Evolutionary conservation across 1,284 basidiomycete genomes (phyloP), one percentile per base, ranked within the genome.

Genomic region (Pascua guehoae): DNA sequence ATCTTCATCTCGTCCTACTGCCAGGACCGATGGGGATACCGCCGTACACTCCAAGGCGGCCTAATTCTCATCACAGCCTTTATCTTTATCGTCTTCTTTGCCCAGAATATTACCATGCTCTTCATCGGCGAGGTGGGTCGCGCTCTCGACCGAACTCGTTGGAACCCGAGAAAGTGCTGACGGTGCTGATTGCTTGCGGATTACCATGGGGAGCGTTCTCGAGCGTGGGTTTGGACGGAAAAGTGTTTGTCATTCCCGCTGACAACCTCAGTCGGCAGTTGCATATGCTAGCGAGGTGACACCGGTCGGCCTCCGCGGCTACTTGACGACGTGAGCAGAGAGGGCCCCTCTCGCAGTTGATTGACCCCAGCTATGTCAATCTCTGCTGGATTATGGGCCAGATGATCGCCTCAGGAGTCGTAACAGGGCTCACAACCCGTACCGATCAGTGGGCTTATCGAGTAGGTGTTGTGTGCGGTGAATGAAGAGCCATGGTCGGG

Each of bases 251-350:
- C n/a, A n/a, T n/a, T n/a, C n/a, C n/a, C n/a, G n/a, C n/a, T n/a
- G n/a, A n/a, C n/a, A n/a, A n/a, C n/a, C n/a, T n/a, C n/a, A n/a
- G n/a, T 61, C 59, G 0, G 56, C 58, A 0, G 54, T 54, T 10
- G 55, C 79, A 1, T 82, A 81, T 61, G 81, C 81, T 12, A 73
- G 77, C n/a, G 81, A 82, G 50, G 75, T 81, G 16, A 76, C 74
- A 42, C 81, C 80, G 2, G 51, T 66, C 12, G 53, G 56, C 14
- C 60, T 68, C 16, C 64, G 68, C 48, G 61, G 62, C 38, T 66
- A 67, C 51, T 53, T 66, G 10, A 70, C 68, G 12, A 66, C 66
- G 14, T 32, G 24, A 32, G 24, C 24, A 67, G 64, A 32, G 24
- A 3, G 4, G 4, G 7, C 24, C 7, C 24, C 7, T 32, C 24